phyloP scores from a whole-genome alignment of 192 early-diverging fungal genomes.

The Coemansia sp. region DNA sequence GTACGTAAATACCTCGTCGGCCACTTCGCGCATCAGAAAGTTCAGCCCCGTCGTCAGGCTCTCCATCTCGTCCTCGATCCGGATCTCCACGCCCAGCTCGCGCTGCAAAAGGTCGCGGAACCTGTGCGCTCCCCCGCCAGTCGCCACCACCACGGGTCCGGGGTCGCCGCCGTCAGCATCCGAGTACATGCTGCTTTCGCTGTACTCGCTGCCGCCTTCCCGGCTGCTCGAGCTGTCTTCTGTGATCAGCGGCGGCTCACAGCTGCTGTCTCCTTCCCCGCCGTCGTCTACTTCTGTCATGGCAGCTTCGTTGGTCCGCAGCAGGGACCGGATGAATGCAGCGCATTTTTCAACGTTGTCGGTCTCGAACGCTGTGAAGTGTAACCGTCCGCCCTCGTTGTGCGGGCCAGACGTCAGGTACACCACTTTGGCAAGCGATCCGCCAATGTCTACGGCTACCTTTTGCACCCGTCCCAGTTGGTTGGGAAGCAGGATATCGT shows the following conservation, averaged over 20 bases:
- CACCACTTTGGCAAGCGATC: constrained; percentile 74
- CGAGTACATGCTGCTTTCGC: not conserved
- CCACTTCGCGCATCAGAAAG: constrained; percentile 88
- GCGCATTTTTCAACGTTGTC: constrained; percentile 88
- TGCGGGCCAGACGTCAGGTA: constrained; percentile 57
- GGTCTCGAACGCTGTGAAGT: constrained; percentile 94
- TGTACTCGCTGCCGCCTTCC: constrained; percentile 7
- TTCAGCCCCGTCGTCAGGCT: constrained; percentile 81
- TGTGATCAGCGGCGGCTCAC: constrained; percentile 3
- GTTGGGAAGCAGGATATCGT: constrained; percentile 87
- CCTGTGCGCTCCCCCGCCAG: constrained; percentile 85
- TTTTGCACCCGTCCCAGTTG: constrained; percentile 78
- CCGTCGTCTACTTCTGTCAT: constrained; percentile 10
- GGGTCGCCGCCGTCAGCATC: not conserved
- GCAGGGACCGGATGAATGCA: constrained; percentile 70
- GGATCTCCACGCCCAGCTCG: constrained; percentile 68
- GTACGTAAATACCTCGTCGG: constrained; percentile 93
- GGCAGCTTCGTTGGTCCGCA: constrained; percentile 33
- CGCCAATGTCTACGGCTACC: constrained; percentile 88
- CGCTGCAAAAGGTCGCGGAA: constrained; percentile 67
- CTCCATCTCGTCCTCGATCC: constrained; percentile 94
- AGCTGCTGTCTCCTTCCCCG: constrained; percentile 22
- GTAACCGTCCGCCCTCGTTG: constrained; percentile 78
- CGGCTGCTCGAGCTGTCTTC: not conserved
- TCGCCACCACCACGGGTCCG: constrained; percentile 69